These are phyloP conservation scores for Cryphonectria parasitica DNA, from an alignment of 2,329 filamentous ascomycete genomes.

Conservation along the genomic window DNA sequence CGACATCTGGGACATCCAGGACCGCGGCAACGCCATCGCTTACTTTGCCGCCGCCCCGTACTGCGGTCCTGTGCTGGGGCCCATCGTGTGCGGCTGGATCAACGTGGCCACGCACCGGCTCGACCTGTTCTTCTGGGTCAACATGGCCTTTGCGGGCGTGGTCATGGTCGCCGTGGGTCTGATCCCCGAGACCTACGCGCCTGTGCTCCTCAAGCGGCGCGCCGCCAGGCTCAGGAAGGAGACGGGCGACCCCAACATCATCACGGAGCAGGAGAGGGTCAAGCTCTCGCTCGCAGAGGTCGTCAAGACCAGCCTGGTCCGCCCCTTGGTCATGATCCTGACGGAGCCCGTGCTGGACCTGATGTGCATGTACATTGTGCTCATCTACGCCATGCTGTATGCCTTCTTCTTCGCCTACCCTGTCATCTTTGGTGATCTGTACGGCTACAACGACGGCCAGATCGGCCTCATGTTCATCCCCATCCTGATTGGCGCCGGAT, in stretches of 20 bases:
- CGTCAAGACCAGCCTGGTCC: slow-evolving; percentile 12
- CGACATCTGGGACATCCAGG: slow-evolving; percentile 51
- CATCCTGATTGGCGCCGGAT: slow-evolving; percentile 42
- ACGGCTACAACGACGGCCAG: slow-evolving; percentile 4
- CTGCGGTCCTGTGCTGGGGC: slow-evolving; percentile 44
- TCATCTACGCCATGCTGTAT: slow-evolving; percentile 16
- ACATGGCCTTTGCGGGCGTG: slow-evolving; percentile 36
- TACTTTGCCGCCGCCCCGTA: slow-evolving; percentile 43
- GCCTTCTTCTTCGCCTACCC: slow-evolving; percentile 15
- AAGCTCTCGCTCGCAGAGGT: background rate
- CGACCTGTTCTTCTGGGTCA: slow-evolving; percentile 48
- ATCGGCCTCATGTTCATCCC: slow-evolving; percentile 41
- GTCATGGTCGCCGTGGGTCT: slow-evolving; percentile 34
- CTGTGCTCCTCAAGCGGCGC: slow-evolving; percentile 37
- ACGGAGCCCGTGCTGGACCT: slow-evolving; percentile 16
- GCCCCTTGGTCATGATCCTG: slow-evolving; percentile 7
- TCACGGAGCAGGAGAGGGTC: background rate
- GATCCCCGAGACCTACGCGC: slow-evolving; percentile 43
- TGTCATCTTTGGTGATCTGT: slow-evolving; percentile 7
- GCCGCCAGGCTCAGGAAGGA: slow-evolving; percentile 12
- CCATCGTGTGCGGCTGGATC: slow-evolving; percentile 46
- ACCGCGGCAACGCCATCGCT: slow-evolving; percentile 46
- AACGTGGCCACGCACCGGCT: slow-evolving; percentile 43
- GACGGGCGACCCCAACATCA: slow-evolving; percentile 16
- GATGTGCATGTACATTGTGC: slow-evolving; percentile 11